Conservation (phyloP, 768 basidiomycete genomes). For the Serendipita indica region DNA sequence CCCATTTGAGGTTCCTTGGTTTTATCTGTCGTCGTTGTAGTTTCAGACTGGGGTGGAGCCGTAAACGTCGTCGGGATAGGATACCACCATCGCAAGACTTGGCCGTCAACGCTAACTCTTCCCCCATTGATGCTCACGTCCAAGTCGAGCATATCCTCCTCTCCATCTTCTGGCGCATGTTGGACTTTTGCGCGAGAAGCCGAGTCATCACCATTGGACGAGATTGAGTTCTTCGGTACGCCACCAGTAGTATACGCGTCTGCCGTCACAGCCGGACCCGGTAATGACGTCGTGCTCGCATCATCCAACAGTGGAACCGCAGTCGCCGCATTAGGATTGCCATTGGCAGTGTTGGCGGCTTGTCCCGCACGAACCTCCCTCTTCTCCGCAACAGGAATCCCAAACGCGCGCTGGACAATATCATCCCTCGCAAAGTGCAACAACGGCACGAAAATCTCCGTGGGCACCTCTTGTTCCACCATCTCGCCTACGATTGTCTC, state of each 20-base stretch:
- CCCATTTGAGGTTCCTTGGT: not conserved
- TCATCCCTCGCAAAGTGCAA: slow-evolving; percentile 63
- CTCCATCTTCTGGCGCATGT: not conserved
- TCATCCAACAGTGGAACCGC: not conserved
- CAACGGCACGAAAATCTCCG: slow-evolving; percentile 82
- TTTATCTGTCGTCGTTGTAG: not conserved
- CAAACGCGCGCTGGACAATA: slow-evolving; percentile 1
- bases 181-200: not conserved
- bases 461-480: slow-evolving; percentile 34
- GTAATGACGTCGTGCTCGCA: not conserved
- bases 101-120: slow-evolving; percentile 31
- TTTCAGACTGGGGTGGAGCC: not conserved
- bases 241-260: not conserved
- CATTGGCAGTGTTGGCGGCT: not conserved
- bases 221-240: not conserved
- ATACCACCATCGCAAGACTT: slow-evolving; percentile 40
- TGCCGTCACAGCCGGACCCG: not conserved
- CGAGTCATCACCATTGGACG: not conserved
- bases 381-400: not conserved
- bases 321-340: not conserved
- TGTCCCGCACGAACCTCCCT: not conserved
- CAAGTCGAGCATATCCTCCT: slow-evolving; percentile 24
- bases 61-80: slow-evolving; percentile 20
- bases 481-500: slow-evolving; percentile 13
- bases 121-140: slow-evolving; percentile 35